Conservation (phyloP, 2,329 filamentous ascomycete genomes). For the Berkeleyomyces basicola region DNA sequence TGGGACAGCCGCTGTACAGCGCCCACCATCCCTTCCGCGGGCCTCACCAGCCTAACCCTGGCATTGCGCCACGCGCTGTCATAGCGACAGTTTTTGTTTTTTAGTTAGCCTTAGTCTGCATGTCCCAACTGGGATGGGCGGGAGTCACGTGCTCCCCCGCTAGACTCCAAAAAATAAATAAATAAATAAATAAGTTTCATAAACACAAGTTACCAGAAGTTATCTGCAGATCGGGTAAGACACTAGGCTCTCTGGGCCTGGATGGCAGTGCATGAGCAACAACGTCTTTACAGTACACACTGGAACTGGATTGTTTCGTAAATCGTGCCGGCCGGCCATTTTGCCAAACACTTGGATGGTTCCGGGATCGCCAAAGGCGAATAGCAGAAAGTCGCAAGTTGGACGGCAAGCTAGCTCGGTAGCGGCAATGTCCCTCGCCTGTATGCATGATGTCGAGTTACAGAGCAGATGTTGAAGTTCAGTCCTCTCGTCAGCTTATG, state of each 20-base stretch:
- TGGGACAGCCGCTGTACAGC: too few relatives aligned
- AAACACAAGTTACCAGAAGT: too few relatives aligned
- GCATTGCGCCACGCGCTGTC: too few relatives aligned
- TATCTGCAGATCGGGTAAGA: too few relatives aligned
- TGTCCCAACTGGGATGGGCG: too few relatives aligned
- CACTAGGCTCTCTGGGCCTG: too few relatives aligned
- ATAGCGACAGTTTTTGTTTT: too few relatives aligned
- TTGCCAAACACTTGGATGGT: background rate
- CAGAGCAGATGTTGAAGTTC: background rate
- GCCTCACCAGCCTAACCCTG: too few relatives aligned
- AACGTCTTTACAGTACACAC: background rate
- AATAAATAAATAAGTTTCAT: background rate
- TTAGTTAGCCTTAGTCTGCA: too few relatives aligned
- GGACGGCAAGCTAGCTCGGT: background rate
- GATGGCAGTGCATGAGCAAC: background rate
- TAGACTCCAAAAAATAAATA: background rate
- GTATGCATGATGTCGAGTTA: slow-evolving; percentile 3
- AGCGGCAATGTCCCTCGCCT: slow-evolving; percentile 1
- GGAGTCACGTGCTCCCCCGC: too few relatives aligned
- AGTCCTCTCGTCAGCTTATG: background rate
- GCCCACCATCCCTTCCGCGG: too few relatives aligned
- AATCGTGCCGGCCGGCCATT: background rate
- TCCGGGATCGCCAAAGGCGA: background rate
- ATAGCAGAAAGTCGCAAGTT: background rate
- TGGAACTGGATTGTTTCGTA: background rate